Conservation (phyloP, 805 yeast species). For the Candida morakotiae region DNA sequence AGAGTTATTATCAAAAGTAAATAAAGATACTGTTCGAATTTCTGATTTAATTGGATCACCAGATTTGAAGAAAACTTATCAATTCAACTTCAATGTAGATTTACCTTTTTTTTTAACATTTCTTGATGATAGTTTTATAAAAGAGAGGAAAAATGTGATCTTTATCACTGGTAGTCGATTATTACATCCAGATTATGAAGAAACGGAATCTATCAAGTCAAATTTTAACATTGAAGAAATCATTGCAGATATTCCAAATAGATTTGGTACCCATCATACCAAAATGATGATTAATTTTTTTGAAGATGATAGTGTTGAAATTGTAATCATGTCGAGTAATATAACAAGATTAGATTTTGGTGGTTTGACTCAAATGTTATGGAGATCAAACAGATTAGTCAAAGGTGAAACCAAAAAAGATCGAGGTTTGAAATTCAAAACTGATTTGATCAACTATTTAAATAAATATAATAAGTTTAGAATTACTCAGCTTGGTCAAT, state of each 20-base stretch:
- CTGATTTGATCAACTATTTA: conserved; percentile 43
- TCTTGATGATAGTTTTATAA: conserved; percentile 21
- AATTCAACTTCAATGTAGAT: conserved; percentile 49
- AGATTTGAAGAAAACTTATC: conserved; percentile 32
- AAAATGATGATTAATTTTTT: conserved; percentile 62
- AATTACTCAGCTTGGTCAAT: conserved; percentile 22
- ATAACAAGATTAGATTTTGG: conserved; percentile 50
- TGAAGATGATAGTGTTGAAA: conserved; percentile 40
- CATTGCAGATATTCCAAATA: conserved; percentile 27
- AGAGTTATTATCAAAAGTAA: conserved; percentile 11
- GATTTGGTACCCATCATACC: conserved; percentile 55
- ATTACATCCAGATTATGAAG: conserved; percentile 10
- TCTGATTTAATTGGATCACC: conserved; percentile 26
- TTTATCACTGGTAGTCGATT: conserved; percentile 27
- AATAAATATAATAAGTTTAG: conserved; percentile 32
- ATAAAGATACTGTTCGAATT: conserved; percentile 24
- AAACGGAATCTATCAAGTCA: conserved; percentile 10
- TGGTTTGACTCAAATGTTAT: conserved; percentile 60
- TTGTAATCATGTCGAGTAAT: conserved; percentile 60
- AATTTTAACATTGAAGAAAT: conserved; percentile 26
- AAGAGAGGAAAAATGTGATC: conserved; percentile 17
- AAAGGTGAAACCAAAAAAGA: conserved; percentile 10
- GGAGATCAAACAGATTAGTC: conserved; percentile 51
- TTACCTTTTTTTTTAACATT: conserved; percentile 34
- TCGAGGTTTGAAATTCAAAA: conserved; percentile 35